These are phyloP conservation scores for Nothopassalora personata DNA, from an alignment of 2,329 filamentous ascomycete genomes.

Conservation along the genomic window DNA sequence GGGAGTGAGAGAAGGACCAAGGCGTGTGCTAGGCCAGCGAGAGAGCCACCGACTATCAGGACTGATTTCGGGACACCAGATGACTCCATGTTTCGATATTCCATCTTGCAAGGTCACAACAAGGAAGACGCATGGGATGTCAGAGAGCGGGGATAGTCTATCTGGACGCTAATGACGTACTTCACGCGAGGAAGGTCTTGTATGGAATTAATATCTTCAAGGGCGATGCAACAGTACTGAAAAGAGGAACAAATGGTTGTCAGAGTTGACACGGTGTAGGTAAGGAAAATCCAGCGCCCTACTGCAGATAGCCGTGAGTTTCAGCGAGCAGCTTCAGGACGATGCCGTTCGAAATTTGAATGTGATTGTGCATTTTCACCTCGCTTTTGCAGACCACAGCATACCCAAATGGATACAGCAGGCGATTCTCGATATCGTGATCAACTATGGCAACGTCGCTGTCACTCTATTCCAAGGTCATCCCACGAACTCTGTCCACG, in stretches of 20 bases:
- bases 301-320: too few relatives aligned
- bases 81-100: not conserved
- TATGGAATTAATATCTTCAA: not conserved
- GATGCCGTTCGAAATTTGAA: too few relatives aligned
- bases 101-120: too few relatives aligned
- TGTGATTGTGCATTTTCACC: too few relatives aligned
- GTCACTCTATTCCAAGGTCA: too few relatives aligned
- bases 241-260: not conserved
- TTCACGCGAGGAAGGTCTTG: not conserved
- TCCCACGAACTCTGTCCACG: too few relatives aligned
- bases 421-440: too few relatives aligned
- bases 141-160: not conserved
- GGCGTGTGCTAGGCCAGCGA: slow-evolving; percentile 28
- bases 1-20: slow-evolving; percentile 23
- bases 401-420: too few relatives aligned
- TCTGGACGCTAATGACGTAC: not conserved
- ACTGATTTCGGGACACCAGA: slow-evolving; percentile 19
- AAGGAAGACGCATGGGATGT: too few relatives aligned
- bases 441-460: too few relatives aligned
- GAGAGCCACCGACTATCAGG: slow-evolving; percentile 29
- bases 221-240: not conserved
- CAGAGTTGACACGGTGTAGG: not conserved
- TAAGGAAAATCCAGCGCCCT: not conserved
- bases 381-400: too few relatives aligned
- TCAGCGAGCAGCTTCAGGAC: too few relatives aligned